Evolutionary conservation across 2,329 filamentous ascomycete genomes (phyloP).

Genomic region (Cercospora berteroae): DNA sequence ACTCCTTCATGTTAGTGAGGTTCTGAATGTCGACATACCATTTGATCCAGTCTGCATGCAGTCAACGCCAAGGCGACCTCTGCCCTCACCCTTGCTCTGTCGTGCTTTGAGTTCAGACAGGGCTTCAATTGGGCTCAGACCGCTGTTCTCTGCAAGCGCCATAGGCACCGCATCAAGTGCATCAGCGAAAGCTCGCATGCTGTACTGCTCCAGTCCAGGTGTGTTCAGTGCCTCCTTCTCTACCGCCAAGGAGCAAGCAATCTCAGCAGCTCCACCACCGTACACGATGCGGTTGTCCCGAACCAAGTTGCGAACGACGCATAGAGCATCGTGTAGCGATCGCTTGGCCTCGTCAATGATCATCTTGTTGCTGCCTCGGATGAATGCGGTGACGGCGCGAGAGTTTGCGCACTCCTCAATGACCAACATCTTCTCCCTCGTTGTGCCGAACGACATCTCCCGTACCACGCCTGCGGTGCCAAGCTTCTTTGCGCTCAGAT

Average conservation of each 20-base stretch:
- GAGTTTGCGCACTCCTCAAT: slow-evolving; percentile 99
- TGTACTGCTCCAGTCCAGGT: slow-evolving; percentile 96
- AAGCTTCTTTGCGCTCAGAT: slow-evolving; percentile 85
- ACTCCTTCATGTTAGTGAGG: no score
- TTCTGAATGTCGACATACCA: slow-evolving; percentile 46
- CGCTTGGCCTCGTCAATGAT: slow-evolving; percentile 99
- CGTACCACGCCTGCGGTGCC: slow-evolving; percentile 85
- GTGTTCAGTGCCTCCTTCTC: slow-evolving; percentile 89
- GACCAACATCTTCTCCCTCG: slow-evolving; percentile 97
- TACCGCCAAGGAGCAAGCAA: slow-evolving; percentile 93
- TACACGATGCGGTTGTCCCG: slow-evolving; percentile 96
- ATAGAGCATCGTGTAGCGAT: slow-evolving; percentile 94
- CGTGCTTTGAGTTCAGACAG: slow-evolving; percentile 93
- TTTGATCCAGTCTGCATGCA: slow-evolving; percentile 96
- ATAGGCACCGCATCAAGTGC: slow-evolving; percentile 91
- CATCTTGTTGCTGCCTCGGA: slow-evolving; percentile 99
- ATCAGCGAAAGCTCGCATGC: slow-evolving; percentile 96
- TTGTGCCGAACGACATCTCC: slow-evolving; percentile 96
- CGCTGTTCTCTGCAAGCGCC: slow-evolving; percentile 96
- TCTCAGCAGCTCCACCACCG: slow-evolving; percentile 92
- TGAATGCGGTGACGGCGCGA: slow-evolving; percentile 91
- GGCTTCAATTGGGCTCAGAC: slow-evolving; percentile 91
- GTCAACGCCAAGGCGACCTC: slow-evolving; percentile 81
- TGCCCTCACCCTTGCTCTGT: slow-evolving; percentile 79
- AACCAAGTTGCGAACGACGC: slow-evolving; percentile 94